phyloP scores from a whole-genome alignment of 805 yeast species.

The Candida verbasci region DNA sequence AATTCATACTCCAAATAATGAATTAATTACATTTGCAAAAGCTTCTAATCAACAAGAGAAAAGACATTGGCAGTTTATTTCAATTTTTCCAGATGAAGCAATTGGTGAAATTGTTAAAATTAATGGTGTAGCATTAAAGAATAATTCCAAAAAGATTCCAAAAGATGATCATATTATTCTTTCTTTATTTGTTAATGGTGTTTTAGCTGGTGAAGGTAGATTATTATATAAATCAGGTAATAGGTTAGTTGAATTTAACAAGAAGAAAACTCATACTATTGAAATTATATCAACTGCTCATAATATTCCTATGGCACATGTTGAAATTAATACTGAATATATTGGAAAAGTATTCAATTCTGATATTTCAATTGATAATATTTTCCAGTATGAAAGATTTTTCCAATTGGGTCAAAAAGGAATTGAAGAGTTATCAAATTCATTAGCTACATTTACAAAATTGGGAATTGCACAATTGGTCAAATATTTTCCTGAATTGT shows the following conservation, averaged over 20 bases:
- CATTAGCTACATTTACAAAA: slow-evolving; percentile 48
- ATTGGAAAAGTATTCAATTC: slow-evolving; percentile 65
- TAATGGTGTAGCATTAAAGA: slow-evolving; percentile 47
- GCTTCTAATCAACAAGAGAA: slow-evolving; percentile 57
- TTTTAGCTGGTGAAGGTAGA: slow-evolving; percentile 54
- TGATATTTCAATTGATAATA: slow-evolving; percentile 49
- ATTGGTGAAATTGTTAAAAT: slow-evolving; percentile 69
- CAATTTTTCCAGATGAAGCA: slow-evolving; percentile 66
- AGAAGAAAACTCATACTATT: slow-evolving; percentile 37
- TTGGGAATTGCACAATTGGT: slow-evolving; percentile 51
- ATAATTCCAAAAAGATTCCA: slow-evolving; percentile 16
- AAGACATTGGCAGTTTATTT: slow-evolving; percentile 63
- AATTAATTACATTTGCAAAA: slow-evolving; percentile 52
- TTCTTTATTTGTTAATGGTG: slow-evolving; percentile 60
- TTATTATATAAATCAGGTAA: slow-evolving; percentile 47
- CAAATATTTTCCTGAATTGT: slow-evolving; percentile 58
- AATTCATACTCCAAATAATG: slow-evolving; percentile 48
- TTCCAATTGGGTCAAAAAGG: slow-evolving; percentile 40
- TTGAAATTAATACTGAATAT: slow-evolving; percentile 58
- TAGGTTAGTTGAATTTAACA: slow-evolving; percentile 43
- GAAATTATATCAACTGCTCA: slow-evolving; percentile 39
- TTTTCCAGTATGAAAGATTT: slow-evolving; percentile 50
- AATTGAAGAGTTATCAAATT: slow-evolving; percentile 41
- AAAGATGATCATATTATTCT: slow-evolving; percentile 54
- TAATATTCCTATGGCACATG: slow-evolving; percentile 38